These are phyloP conservation scores for Saturnispora halmiae DNA, from an alignment of 805 yeast species.

Conservation along the genomic window DNA sequence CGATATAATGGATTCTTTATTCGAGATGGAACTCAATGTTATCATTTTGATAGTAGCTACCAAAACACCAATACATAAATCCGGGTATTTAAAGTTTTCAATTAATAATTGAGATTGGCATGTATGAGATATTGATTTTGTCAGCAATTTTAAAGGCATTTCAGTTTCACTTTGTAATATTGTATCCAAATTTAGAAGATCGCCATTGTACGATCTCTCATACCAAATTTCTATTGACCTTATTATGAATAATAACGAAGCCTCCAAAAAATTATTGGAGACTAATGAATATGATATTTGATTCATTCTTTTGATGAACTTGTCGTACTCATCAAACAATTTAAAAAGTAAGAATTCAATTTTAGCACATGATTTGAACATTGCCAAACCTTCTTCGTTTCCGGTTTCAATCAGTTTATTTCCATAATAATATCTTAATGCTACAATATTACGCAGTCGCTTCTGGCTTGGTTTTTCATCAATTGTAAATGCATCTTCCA, in stretches of 20 bases:
- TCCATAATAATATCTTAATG: conserved; percentile 36
- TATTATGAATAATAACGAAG: conserved; percentile 4
- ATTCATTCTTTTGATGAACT: conserved; percentile 6
- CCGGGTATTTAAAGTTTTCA: conserved; percentile 8
- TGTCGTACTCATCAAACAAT: not conserved
- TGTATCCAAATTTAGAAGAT: not conserved
- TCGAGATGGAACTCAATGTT: conserved; percentile 15
- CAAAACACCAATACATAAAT: conserved; percentile 4
- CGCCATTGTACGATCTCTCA: not conserved
- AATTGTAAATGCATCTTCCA: not conserved
- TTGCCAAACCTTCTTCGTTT: conserved; percentile 12
- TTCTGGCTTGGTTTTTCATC: conserved; percentile 20
- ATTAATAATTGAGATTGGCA: conserved; percentile 1
- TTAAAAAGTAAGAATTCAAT: conserved; percentile 26
- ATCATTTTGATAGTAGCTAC: conserved; percentile 21
- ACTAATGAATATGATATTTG: conserved; percentile 6
- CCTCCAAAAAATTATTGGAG: not conserved
- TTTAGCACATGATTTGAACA: conserved; percentile 25
- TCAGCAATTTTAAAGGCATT: conserved; percentile 7
- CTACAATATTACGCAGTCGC: conserved; percentile 39
- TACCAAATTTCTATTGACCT: conserved; percentile 6
- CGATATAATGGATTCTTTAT: conserved; percentile 21
- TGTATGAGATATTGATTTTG: conserved; percentile 5
- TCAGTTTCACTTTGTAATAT: not conserved
- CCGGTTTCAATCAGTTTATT: conserved; percentile 16